Evolutionary conservation across 352 stramenopile species (phyloP), one percentile per base, ranked within the genome.

Genomic region (Phytophthora pistaciae): DNA sequence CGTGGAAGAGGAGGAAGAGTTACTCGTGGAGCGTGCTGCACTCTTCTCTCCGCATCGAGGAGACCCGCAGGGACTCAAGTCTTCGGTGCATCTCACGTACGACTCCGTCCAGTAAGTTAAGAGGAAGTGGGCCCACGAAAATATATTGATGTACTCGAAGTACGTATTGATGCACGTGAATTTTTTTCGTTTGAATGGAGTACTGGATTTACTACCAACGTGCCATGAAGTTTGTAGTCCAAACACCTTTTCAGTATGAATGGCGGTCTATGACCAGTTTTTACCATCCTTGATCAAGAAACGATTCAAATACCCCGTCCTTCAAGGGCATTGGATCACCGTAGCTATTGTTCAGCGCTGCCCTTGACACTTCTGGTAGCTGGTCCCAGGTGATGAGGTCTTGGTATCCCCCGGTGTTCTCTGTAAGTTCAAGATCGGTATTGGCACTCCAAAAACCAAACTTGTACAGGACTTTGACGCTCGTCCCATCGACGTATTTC

Each of bases 41-140:
- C 25, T 77, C 5, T 73, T 77, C 20, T 77, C 70, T 48, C 70
- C 70, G 6, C 70, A 77, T 25, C 63, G 64, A 44, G 64, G 70
- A 46, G 64, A 73, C 36, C 53, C 58, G 42, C 70, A 77, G 25
- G 57, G 57, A 14, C 46, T 66, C 14, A 77, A 63, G 20, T 63
- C 70, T 38, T 65, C 54, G 16, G 21, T 13, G 33, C 64, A 73
- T 36, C 64, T 73, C 29, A 66, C 38, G 10, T 73, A 73, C 40
- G 64, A 77, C 18, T 73, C 64, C 1, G 42, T 69, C 25, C 46
- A 73, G 49, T 69, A 63, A 58, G 14, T 14, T 44, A 44, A 7
- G 25, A 44, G 38, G 7, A n/a, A 44, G 38, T 44, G 38, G 38
- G 16, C 13, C 16, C 38, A 8, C 38, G 38, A n/a, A n/a, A 16